Percentiles rank a stretch among this genome's conserved stretches.
phyloP scores from a whole-genome alignment of 371 early-diverging fungal species.

The Mucor saturninus region DNA sequence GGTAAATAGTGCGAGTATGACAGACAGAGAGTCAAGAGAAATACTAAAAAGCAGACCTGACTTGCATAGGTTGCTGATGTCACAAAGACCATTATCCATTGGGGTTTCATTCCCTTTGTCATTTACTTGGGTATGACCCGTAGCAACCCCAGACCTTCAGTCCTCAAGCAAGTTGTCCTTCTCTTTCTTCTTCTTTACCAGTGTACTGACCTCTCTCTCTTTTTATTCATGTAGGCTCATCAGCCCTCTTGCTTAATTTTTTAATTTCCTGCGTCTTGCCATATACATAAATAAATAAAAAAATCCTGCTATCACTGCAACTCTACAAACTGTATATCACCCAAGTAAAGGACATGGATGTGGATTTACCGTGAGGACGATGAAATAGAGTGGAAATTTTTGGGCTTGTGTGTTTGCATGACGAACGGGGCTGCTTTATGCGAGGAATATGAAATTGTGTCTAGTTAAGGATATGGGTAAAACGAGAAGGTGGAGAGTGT shows the following conservation, averaged over 20 bases:
- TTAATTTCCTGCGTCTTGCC: background rate
- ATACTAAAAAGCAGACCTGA: background rate
- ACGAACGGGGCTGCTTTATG: too few species aligned
- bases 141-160: slow-evolving; percentile 67
- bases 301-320: too few species aligned
- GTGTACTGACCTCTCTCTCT: background rate
- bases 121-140: slow-evolving; percentile 68
- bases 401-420: too few species aligned
- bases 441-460: too few species aligned
- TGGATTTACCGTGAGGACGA: too few species aligned
- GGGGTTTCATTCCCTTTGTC: slow-evolving; percentile 73
- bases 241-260: slow-evolving; percentile 51
- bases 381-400: too few species aligned
- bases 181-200: background rate
- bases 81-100: slow-evolving; percentile 66
- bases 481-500: too few species aligned
- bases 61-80: slow-evolving; percentile 49
- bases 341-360: too few species aligned
- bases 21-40: background rate
- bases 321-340: too few species aligned
- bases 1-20: slow-evolving; percentile 27
- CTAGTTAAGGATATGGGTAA: too few species aligned
- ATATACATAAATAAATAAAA: too few species aligned
- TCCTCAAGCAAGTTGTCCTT: slow-evolving; percentile 45
- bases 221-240: slow-evolving; percentile 37